A percentile compares a stretch with the other conserved stretches of the same genome.
phyloP scores from a whole-genome alignment of 345 rosid species.

The Lumnitzera racemosa region DNA sequence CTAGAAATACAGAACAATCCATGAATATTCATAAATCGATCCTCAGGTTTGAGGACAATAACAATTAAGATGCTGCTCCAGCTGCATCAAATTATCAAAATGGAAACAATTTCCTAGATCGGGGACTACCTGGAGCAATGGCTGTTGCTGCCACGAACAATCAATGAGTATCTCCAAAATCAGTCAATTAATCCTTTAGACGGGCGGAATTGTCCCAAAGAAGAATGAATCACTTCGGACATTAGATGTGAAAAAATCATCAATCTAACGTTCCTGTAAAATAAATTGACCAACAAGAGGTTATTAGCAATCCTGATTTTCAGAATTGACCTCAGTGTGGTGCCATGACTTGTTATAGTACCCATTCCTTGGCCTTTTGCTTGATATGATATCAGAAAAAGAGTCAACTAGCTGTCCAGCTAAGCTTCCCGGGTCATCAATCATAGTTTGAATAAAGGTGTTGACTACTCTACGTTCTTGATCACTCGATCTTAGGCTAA shows the following conservation, averaged over 20 bases:
- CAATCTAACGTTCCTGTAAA: no score
- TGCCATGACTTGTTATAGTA: slow-evolving; percentile 59
- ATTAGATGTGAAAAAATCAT: slow-evolving; percentile 24
- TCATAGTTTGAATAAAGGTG: slow-evolving; percentile 75
- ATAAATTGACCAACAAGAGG: slow-evolving; percentile 6
- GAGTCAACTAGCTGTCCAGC: slow-evolving; percentile 89
- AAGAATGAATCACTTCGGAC: slow-evolving; percentile 19
- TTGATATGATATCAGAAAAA: slow-evolving; percentile 66
- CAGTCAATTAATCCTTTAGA: slow-evolving; percentile 24
- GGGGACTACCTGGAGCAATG: no score
- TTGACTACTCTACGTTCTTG: slow-evolving; percentile 88
- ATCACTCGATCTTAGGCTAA: slow-evolving; percentile 71
- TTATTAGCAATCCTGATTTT: slow-evolving; percentile 16
- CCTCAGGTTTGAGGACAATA: no score
- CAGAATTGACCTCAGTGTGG: slow-evolving; percentile 30
- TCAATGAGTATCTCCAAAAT: slow-evolving; percentile 13
- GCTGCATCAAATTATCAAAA: no score
- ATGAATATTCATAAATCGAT: no score
- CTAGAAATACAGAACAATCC: no score
- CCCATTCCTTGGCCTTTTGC: slow-evolving; percentile 62
- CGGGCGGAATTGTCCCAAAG: slow-evolving; percentile 21
- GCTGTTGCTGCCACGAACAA: slow-evolving; percentile 1
- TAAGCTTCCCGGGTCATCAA: slow-evolving; percentile 81
- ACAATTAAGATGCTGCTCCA: no score
- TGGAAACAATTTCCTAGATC: no score